phyloP scores from a whole-genome alignment of 345 rosid species.

The Sapria himalayana region DNA sequence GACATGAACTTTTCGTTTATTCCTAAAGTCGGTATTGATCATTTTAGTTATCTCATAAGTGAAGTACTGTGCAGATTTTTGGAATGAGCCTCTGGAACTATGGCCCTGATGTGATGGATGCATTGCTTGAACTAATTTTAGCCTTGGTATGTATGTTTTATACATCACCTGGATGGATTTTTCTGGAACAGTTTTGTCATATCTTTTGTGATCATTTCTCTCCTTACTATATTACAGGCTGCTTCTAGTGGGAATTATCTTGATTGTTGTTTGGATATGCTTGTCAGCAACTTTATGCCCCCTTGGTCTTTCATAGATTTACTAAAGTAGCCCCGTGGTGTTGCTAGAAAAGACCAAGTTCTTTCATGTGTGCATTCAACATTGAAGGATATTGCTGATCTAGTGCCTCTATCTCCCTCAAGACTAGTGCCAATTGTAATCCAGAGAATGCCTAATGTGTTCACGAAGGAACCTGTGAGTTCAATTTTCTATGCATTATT shows the following conservation, averaged over 20 bases:
- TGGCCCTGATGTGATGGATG: constrained; percentile 45
- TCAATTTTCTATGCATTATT: neutral
- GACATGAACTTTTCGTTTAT: neutral
- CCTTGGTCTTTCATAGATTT: constrained; percentile 21
- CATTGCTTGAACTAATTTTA: constrained; percentile 36
- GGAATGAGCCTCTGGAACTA: constrained; percentile 60
- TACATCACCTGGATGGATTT: neutral
- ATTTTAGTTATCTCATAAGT: constrained; percentile 4
- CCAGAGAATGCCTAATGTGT: constrained; percentile 32
- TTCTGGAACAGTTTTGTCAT: neutral
- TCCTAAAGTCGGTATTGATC: neutral
- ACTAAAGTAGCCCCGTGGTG: constrained; percentile 20
- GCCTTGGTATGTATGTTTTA: constrained; percentile 31
- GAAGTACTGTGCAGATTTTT: constrained; percentile 27
- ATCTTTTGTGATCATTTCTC: neutral
- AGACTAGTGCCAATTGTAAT: constrained; percentile 32
- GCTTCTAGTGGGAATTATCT: constrained; percentile 44
- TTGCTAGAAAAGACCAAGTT: constrained; percentile 36
- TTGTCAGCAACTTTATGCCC: constrained; percentile 43
- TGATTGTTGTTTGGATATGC: constrained; percentile 48
- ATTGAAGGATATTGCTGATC: constrained; percentile 26
- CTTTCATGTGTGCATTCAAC: constrained; percentile 52
- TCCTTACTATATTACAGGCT: constrained; percentile 27
- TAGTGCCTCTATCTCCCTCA: constrained; percentile 61
- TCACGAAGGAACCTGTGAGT: constrained; percentile 33